These are phyloP conservation scores for Pseudonitzschia pungens DNA, from an alignment of 108 stramenopile genomes.

Conservation along the genomic window DNA sequence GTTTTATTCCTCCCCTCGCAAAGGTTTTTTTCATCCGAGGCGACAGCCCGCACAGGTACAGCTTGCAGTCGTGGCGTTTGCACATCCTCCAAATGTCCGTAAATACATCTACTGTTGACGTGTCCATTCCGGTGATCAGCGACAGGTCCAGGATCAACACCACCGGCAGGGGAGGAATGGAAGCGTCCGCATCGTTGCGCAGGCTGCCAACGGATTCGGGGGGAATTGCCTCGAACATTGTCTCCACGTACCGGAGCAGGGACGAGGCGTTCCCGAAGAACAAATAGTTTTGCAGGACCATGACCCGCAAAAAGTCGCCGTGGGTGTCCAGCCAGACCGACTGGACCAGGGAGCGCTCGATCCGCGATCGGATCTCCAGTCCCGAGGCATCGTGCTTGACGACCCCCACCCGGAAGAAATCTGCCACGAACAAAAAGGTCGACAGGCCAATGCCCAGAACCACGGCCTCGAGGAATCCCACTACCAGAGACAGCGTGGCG, in stretches of 20 bases:
- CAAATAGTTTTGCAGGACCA: constrained; percentile 78
- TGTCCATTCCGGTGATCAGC: constrained; percentile 70
- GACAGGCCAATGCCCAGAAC: constrained; percentile 64
- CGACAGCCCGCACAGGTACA: constrained; percentile 55
- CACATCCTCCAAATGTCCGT: constrained; percentile 56
- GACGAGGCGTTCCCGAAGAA: constrained; percentile 83
- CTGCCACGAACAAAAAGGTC: constrained; percentile 75
- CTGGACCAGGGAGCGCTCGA: constrained; percentile 56
- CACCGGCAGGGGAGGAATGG: constrained; percentile 58
- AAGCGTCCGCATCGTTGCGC: constrained; percentile 2
- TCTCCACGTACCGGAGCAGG: constrained; percentile 57
- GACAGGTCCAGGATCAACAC: constrained; percentile 66
- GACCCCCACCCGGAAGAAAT: constrained; percentile 67
- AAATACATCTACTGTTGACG: constrained; percentile 68
- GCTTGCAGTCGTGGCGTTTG: constrained; percentile 49
- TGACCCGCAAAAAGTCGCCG: constrained; percentile 65
- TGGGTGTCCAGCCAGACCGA: constrained; percentile 68
- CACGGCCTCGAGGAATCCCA: constrained; percentile 64
- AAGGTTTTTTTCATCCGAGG: constrained; percentile 38
- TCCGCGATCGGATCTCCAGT: constrained; percentile 58
- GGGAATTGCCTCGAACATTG: constrained; percentile 76
- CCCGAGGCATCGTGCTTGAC: constrained; percentile 75
- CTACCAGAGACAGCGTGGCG: constrained; percentile 46
- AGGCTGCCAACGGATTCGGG: neutral
- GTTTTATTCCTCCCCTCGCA: constrained; percentile 51